Evolutionary conservation across 345 rosid species (phyloP).

Genomic region (Camelina hispida): DNA sequence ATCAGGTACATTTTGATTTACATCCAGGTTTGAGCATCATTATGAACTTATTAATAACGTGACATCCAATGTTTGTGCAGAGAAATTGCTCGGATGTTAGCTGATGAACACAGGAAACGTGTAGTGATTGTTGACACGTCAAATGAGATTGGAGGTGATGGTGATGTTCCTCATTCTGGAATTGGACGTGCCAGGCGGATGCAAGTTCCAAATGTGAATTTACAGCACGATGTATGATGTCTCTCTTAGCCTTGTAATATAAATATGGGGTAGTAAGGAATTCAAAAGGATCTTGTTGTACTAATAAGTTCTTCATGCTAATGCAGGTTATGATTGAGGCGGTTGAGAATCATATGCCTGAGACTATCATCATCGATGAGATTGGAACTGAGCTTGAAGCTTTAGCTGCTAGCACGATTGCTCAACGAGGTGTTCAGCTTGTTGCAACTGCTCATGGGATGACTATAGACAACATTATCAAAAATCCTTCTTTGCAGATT

Average conservation of each 20-base stretch:
- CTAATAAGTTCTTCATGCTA: slow-evolving; percentile 12
- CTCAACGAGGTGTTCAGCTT: slow-evolving; percentile 97
- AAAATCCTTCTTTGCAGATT: slow-evolving; percentile 88
- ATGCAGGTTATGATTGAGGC: slow-evolving; percentile 97
- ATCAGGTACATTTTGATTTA: slow-evolving; percentile 64
- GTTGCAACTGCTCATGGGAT: slow-evolving; percentile 98
- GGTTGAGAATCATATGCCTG: slow-evolving; percentile 98
- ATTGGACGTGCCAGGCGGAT: slow-evolving; percentile 95
- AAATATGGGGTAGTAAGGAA: slow-evolving; percentile 2
- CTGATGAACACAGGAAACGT: slow-evolving; percentile 87
- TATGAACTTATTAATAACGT: slow-evolving; percentile 9
- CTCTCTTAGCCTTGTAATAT: neutral
- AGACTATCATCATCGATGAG: slow-evolving; percentile 90
- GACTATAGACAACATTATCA: slow-evolving; percentile 87
- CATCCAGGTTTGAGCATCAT: neutral
- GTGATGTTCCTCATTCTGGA: slow-evolving; percentile 93
- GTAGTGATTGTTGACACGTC: slow-evolving; percentile 90
- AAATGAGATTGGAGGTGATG: slow-evolving; percentile 96
- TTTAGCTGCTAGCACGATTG: slow-evolving; percentile 94
- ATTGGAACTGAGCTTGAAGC: slow-evolving; percentile 98
- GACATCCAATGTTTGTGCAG: slow-evolving; percentile 42
- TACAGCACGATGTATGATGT: slow-evolving; percentile 83
- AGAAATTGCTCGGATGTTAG: slow-evolving; percentile 91
- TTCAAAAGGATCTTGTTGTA: neutral
- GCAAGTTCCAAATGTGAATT: slow-evolving; percentile 95